These are phyloP conservation scores for Hordeum pubiflorum DNA, from an alignment of 202 grass and related monocot species.

Conservation along the genomic window DNA sequence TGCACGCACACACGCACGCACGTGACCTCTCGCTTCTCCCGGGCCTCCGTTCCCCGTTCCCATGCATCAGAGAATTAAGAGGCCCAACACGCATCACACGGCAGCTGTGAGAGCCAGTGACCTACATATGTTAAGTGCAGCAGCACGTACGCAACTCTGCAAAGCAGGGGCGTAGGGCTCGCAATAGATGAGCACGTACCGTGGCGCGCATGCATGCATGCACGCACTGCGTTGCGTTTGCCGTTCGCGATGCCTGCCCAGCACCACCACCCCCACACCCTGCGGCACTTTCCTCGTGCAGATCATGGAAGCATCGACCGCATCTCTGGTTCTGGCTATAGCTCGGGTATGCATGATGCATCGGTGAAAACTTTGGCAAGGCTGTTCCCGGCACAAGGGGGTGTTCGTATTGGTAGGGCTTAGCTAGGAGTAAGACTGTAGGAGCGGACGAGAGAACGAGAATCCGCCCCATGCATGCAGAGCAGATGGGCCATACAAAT, in stretches of 20 bases:
- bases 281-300: neutral
- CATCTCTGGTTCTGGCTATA: neutral
- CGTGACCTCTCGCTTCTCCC: neutral
- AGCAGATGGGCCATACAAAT: neutral
- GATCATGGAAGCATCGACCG: conserved; percentile 9
- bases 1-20: neutral
- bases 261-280: neutral
- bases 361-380: neutral
- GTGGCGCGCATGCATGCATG: neutral
- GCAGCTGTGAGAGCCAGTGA: neutral
- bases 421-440: neutral
- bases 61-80: neutral
- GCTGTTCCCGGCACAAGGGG: neutral
- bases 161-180: neutral
- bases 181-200: neutral
- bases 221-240: neutral
- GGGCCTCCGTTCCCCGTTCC: neutral
- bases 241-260: neutral
- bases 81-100: neutral
- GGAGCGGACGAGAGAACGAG: neutral
- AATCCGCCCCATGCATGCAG: conserved; percentile 1
- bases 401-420: neutral
- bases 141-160: neutral
- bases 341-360: neutral
- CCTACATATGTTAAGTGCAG: neutral